Evolutionary conservation across 2,329 filamentous ascomycete genomes (phyloP).

Genomic region (Raffaelea arxii): DNA sequence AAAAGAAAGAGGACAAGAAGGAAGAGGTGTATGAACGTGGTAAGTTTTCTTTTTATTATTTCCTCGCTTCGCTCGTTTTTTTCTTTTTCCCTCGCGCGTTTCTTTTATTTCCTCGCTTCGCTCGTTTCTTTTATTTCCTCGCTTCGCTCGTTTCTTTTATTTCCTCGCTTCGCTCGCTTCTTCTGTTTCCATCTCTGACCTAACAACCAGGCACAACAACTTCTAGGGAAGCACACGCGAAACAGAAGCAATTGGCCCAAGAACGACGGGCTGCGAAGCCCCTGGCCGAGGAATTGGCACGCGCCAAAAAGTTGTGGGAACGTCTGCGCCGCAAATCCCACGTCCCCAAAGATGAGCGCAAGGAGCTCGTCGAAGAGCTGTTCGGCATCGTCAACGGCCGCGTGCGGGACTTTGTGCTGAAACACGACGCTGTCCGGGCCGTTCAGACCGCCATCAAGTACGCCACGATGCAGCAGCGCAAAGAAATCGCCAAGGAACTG

Average conservation of each 20-base stretch:
- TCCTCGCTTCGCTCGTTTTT: not conserved
- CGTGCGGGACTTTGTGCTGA: conserved; percentile 93
- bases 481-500: conserved; percentile 77
- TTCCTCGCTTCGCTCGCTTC: no score
- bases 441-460: conserved; percentile 98
- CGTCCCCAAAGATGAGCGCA: conserved; percentile 79
- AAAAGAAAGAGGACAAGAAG: conserved; percentile 22
- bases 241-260: conserved; percentile 79
- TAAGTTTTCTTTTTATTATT: not conserved
- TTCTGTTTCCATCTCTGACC: not conserved
- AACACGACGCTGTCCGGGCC: conserved; percentile 94
- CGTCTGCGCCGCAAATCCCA: conserved; percentile 85
- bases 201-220: conserved; percentile 19
- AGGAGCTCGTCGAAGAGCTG: conserved; percentile 77
- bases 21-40: conserved; percentile 4
- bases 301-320: conserved; percentile 97
- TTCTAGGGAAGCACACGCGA: conserved; percentile 80
- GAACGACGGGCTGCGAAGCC: conserved; percentile 92
- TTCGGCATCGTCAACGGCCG: conserved; percentile 85
- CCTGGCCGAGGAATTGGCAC: conserved; percentile 77
- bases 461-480: conserved; percentile 72
- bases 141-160: no score
- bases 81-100: no score
- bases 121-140: no score
- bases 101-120: no score